Base-by-base conservation (phyloP, 2,329 filamentous ascomycete species). In the Cordyceps javanica region DNA sequence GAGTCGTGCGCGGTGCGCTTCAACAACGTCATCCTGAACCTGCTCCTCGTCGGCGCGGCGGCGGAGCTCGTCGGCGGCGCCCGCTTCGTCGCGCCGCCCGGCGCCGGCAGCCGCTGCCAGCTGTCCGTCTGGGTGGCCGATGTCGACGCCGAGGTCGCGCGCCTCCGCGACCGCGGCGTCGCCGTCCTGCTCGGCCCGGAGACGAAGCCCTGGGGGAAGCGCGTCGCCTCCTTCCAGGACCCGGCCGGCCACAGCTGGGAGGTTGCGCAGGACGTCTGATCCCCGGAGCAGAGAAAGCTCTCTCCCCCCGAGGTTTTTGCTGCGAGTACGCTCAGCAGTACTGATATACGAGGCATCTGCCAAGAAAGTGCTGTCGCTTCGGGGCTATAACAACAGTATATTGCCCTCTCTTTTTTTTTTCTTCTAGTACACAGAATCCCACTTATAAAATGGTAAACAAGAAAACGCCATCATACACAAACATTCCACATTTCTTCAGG, bases 1-100 rank as follows among this genome's bases (percentile, higher is more conserved):
- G 60, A 60, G 34, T 58, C 54, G 25, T 62, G 60, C 56, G 50
- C 53, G 48, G 56, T 62, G 26, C 49, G 58, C 26, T 59, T 60
- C 59, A 60, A 59, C 50, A 55, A 55, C 9, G 57, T 45, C 44
- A 39, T 60, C 23, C 23, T 57, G 28, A 62, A 60, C 26, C 54
- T 59, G 13, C 30, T 55, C 19, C 28, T 46, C 21, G 9, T 11
- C 28, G 28, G 52, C 28, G 55, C 55, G 25, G 55, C 46, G 16
- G 30, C 25, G 7, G 41, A 58, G 34, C 25, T 58, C 26, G 56
- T 58, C 32, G 61, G 61, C 21, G n/a, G 6, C n/a, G 55, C 30
- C 2, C 10, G 10, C 2, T 38, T 41, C 26, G 57, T 57, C n/a
- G 57, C 46, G 3, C 10, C 25, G 34, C 57, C 19, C 2, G 53